These are phyloP conservation scores for Penicillium coprophilum DNA, from an alignment of 495 filamentous ascomycete genomes.

Conservation along the genomic window DNA sequence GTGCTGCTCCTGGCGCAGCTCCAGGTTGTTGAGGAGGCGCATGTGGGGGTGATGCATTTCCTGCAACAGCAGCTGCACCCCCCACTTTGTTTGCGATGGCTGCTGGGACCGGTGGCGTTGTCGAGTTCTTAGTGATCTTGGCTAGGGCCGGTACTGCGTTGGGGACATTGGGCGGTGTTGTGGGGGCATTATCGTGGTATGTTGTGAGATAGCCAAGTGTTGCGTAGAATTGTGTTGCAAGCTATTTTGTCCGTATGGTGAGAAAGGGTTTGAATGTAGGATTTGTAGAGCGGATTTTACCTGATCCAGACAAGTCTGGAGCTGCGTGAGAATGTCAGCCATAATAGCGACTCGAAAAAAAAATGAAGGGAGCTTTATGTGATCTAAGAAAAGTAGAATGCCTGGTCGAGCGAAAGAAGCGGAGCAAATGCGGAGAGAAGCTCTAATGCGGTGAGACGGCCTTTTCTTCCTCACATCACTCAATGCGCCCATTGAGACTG, in stretches of 20 bases:
- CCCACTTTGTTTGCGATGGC: conserved; percentile 30
- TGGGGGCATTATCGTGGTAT: conserved; percentile 73
- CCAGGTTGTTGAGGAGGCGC: conserved; percentile 25
- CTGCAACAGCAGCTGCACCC: conserved; percentile 16
- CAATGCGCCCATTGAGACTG: conserved; percentile 24
- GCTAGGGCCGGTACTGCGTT: conserved; percentile 49
- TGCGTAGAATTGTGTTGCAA: conserved; percentile 86
- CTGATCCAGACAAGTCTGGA: conserved; percentile 93
- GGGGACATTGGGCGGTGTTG: conserved; percentile 59
- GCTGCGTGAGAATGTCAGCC: conserved; percentile 88
- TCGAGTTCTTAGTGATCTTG: conserved; percentile 43
- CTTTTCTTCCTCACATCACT: conserved; percentile 16
- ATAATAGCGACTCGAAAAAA: conserved; percentile 46
- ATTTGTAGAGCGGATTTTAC: conserved; percentile 40
- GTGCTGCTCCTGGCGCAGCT: conserved; percentile 15
- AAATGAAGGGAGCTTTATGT: background rate
- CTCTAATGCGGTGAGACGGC: conserved; percentile 27
- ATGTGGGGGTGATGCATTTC: conserved; percentile 33
- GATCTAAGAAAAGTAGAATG: background rate
- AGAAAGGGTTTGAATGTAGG: conserved; percentile 4
- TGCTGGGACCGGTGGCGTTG: conserved; percentile 44
- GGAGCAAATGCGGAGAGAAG: conserved; percentile 32
- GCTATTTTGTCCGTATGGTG: conserved; percentile 48
- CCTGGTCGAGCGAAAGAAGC: conserved; percentile 11
- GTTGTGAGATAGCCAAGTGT: conserved; percentile 77